Evolutionary conservation across 2,329 filamentous ascomycete species (phyloP).

Genomic region (Aureobasidium sp.): DNA sequence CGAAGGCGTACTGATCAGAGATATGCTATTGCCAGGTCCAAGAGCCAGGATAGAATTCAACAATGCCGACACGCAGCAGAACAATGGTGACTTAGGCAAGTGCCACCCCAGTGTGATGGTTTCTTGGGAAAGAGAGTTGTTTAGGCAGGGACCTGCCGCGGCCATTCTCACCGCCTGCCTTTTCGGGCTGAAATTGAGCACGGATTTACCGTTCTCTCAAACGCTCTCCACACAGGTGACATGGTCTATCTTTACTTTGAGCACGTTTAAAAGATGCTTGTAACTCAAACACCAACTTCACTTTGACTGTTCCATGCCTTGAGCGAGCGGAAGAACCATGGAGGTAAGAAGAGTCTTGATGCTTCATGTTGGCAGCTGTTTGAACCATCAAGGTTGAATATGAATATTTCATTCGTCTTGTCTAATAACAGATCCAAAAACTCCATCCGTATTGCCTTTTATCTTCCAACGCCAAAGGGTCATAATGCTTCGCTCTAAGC

Average conservation of each 20-base stretch:
- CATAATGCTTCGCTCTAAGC: slow-evolving; percentile 34
- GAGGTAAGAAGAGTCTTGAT: neutral
- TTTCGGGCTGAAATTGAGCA: slow-evolving; percentile 1
- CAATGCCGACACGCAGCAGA: neutral
- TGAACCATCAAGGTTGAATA: neutral
- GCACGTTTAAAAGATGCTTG: neutral
- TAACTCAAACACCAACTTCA: neutral
- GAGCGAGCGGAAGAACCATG: neutral
- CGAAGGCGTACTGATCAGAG: neutral
- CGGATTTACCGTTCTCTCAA: neutral
- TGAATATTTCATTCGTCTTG: slow-evolving; percentile 5
- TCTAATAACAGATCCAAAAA: slow-evolving; percentile 8
- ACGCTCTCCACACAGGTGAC: neutral
- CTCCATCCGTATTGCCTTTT: slow-evolving; percentile 4
- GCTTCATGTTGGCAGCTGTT: neutral
- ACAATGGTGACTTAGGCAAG: neutral
- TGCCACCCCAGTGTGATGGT: neutral
- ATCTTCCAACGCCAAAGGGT: neutral
- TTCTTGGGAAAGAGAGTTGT: neutral
- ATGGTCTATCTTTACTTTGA: neutral
- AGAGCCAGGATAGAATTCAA: neutral
- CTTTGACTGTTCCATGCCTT: neutral
- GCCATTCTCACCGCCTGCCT: neutral
- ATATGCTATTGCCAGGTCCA: neutral
- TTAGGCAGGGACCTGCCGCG: slow-evolving; percentile 10